A percentile compares a stretch with the other conserved stretches of the same genome.
phyloP scores from a whole-genome alignment of 2,329 filamentous ascomycete species.

The Ophiostoma triangulosporum region DNA sequence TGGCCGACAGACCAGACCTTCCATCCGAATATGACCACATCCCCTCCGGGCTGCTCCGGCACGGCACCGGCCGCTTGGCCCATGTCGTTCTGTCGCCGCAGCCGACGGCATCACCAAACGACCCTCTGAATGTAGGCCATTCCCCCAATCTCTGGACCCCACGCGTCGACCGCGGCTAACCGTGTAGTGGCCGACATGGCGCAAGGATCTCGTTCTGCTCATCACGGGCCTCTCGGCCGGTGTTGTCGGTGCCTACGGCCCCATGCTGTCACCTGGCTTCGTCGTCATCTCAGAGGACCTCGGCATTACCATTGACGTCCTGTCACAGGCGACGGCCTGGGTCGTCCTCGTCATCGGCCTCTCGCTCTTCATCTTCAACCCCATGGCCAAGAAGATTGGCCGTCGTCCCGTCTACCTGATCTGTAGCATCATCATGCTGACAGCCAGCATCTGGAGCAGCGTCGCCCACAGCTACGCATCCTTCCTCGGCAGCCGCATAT shows the following conservation, averaged over 20 bases:
- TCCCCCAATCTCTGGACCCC: not conserved
- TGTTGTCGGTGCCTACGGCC: constrained; percentile 36
- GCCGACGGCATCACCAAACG: constrained; percentile 33
- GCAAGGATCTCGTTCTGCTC: constrained; percentile 30
- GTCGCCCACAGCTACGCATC: constrained; percentile 28
- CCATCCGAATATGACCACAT: constrained; percentile 31
- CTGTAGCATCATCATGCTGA: constrained; percentile 32
- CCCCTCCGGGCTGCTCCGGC: constrained; percentile 27
- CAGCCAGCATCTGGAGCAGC: constrained; percentile 33
- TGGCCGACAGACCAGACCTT: constrained; percentile 32
- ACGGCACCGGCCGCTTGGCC: constrained; percentile 22
- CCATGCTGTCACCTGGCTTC: constrained; percentile 37
- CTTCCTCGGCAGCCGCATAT: constrained; percentile 32
- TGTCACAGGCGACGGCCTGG: constrained; percentile 34
- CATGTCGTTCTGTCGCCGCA: constrained; percentile 29
- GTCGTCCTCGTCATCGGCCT: constrained; percentile 33
- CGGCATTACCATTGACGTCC: constrained; percentile 27
- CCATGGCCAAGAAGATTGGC: constrained; percentile 36
- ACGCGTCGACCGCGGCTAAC: not conserved
- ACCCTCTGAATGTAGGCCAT: constrained; percentile 30
- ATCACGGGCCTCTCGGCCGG: constrained; percentile 32
- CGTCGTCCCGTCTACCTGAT: constrained; percentile 35
- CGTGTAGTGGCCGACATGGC: constrained; percentile 11
- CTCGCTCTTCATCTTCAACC: constrained; percentile 36
- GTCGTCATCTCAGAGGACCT: constrained; percentile 30